A percentile compares a stretch with the other conserved stretches of the same genome.
Conservation (phyloP, 371 early-diverging fungal genomes). For the Mortierella sp. region DNA sequence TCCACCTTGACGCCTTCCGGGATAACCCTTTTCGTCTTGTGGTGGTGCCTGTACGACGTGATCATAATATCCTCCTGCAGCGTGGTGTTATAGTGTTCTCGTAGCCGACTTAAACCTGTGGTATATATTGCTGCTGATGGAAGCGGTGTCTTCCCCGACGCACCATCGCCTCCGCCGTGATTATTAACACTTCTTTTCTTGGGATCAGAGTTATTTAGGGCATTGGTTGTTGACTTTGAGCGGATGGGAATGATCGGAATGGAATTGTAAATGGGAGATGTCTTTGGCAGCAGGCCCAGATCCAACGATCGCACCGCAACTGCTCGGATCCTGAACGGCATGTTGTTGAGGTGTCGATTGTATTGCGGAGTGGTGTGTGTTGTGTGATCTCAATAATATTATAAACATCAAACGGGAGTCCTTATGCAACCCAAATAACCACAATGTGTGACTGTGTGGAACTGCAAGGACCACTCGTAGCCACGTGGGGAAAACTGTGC, state of each 20-base stretch:
- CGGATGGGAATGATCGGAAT: conserved; percentile 28
- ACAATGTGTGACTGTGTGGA: too few relatives aligned
- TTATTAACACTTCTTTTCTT: conserved; percentile 7
- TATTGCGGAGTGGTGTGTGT: too few relatives aligned
- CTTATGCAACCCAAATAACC: too few relatives aligned
- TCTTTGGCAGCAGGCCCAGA: conserved; percentile 39
- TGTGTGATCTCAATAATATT: too few relatives aligned
- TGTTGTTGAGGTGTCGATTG: too few relatives aligned
- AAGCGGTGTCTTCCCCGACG: neutral
- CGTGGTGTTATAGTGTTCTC: conserved; percentile 85
- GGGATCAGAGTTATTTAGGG: conserved; percentile 8
- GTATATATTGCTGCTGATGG: conserved; percentile 40
- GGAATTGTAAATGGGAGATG: conserved; percentile 29
- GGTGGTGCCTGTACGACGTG: conserved; percentile 82
- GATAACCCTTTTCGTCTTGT: conserved; percentile 32
- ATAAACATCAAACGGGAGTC: too few relatives aligned
- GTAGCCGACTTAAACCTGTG: conserved; percentile 73
- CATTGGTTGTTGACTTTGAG: conserved; percentile 21
- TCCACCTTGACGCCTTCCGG: conserved; percentile 47
- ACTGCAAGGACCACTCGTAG: too few relatives aligned
- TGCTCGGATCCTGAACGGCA: conserved; percentile 18
- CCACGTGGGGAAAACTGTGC: too few relatives aligned
- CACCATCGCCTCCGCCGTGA: neutral
- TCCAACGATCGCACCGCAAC: conserved; percentile 19
- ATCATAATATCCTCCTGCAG: conserved; percentile 89